Conservation (phyloP, 441 rosid species). For the Pelargonium cotyledonis region DNA sequence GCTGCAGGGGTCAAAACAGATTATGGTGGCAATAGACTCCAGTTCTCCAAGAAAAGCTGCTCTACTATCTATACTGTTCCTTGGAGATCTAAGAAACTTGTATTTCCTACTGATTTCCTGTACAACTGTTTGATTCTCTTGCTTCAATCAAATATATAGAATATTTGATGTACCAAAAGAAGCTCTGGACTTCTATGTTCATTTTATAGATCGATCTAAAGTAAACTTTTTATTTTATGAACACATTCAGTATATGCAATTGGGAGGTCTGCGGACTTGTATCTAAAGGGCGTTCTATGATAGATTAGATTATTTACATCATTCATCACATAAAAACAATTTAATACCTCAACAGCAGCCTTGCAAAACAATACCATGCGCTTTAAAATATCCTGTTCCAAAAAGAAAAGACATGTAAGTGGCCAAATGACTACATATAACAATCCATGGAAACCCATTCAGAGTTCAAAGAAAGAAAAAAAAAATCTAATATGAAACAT, state of each 20-base stretch:
- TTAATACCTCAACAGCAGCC: conserved; percentile 82
- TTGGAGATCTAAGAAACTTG: no score
- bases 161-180: no score
- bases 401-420: conserved; percentile 13
- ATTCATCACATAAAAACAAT: neutral
- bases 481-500: neutral
- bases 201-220: neutral
- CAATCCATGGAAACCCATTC: conserved; percentile 5
- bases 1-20: no score
- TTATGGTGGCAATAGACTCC: no score
- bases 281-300: neutral
- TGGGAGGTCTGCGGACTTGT: neutral
- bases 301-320: neutral
- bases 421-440: conserved; percentile 6
- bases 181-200: neutral
- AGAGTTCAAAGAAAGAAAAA: neutral
- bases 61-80: no score
- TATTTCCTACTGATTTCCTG: no score
- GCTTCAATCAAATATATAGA: no score
- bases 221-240: neutral
- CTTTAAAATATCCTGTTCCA: conserved; percentile 75
- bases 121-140: no score
- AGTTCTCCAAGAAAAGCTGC: no score
- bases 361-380: conserved; percentile 88
- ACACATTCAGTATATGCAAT: neutral